A percentile compares a stretch with the other conserved stretches of the same genome.
Evolutionary conservation across 208 protist species (phyloP).

Genomic region (Trypanosoma rangeli): DNA sequence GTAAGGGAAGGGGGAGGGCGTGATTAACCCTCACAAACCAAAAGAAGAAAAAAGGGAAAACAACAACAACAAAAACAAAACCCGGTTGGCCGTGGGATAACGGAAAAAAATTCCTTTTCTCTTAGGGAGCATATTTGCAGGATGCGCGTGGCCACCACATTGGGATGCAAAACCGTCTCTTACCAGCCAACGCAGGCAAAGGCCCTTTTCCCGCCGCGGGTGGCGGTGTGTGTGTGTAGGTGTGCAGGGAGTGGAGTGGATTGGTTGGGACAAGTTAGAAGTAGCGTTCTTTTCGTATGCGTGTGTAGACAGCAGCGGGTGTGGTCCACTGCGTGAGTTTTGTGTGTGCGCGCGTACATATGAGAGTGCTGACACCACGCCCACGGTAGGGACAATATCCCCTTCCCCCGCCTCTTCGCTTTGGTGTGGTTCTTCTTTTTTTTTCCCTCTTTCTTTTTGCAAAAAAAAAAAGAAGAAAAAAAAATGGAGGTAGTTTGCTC

Average conservation of each 20-base stretch:
- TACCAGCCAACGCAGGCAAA: neutral
- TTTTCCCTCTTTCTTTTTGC: neutral
- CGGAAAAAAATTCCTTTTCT: neutral
- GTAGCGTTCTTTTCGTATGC: neutral
- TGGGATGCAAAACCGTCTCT: constrained; percentile 1
- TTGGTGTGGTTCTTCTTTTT: too few species aligned
- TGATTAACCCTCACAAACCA: neutral
- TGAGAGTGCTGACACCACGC: neutral
- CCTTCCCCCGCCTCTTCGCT: too few species aligned
- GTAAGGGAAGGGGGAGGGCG: neutral
- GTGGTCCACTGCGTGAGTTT: neutral
- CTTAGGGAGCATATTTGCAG: neutral
- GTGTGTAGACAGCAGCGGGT: neutral
- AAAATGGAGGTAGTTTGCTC: neutral
- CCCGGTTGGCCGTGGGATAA: neutral
- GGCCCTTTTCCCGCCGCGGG: neutral
- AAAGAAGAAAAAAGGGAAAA: too few species aligned
- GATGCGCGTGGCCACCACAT: neutral
- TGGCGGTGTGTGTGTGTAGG: neutral
- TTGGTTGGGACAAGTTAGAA: neutral
- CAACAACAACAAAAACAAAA: neutral
- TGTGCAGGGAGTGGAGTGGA: neutral
- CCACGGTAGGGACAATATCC: neutral
- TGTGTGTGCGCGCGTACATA: neutral
- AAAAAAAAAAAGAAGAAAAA: neutral